Evolutionary conservation across 139 green algal genomes (phyloP).

Genomic region (Zygnema cylindricum): DNA sequence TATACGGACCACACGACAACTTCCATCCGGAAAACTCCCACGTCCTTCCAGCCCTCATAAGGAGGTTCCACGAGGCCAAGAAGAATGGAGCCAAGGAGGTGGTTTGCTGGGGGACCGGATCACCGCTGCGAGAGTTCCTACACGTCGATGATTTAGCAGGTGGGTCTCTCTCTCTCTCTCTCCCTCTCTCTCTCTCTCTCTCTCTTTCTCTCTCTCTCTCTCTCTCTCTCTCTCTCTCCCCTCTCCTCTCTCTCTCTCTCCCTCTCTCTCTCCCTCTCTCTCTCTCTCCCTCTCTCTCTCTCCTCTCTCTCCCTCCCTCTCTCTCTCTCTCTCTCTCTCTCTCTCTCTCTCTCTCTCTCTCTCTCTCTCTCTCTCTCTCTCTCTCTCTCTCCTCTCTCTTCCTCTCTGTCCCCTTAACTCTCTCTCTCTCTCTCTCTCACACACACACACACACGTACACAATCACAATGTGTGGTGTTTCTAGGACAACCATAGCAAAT

Average conservation of each 20-base stretch:
- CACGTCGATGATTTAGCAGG: slow-evolving; percentile 37
- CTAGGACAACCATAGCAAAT: no score
- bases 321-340: not conserved
- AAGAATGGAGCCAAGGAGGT: slow-evolving; percentile 66
- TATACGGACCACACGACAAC: slow-evolving; percentile 80
- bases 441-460: not conserved
- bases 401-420: not conserved
- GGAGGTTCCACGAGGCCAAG: slow-evolving; percentile 72
- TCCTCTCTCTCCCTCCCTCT: not conserved
- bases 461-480: no score
- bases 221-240: not conserved
- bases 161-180: not conserved
- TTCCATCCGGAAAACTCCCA: slow-evolving; percentile 73
- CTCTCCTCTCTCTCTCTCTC: not conserved
- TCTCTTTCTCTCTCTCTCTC: not conserved
- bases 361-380: not conserved
- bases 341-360: not conserved
- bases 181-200: not conserved
- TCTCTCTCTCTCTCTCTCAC: not conserved
- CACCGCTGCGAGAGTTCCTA: slow-evolving; percentile 72
- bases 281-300: not conserved
- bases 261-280: not conserved
- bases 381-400: not conserved
- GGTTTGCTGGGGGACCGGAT: slow-evolving; percentile 72
- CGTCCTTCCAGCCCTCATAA: slow-evolving; percentile 76